Conservation (phyloP, 2,329 filamentous ascomycete species). For the Pyrenophora graminea region DNA sequence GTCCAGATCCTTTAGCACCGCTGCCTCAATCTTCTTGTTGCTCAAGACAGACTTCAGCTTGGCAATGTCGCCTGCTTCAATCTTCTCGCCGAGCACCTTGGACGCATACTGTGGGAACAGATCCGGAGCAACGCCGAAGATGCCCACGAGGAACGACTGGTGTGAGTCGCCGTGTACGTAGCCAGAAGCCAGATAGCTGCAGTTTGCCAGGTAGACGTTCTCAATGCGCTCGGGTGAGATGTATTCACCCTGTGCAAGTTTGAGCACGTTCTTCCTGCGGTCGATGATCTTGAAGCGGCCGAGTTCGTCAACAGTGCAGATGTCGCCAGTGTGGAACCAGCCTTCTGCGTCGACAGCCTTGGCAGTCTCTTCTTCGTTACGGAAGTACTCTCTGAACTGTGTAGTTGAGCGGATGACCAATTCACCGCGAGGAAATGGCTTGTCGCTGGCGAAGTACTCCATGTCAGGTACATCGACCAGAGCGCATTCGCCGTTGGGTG, state of each 20-base stretch:
- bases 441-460: slow-evolving; percentile 87
- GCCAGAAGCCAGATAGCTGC: slow-evolving; percentile 74
- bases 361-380: slow-evolving; percentile 83
- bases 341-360: slow-evolving; percentile 84
- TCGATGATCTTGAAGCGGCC: slow-evolving; percentile 94
- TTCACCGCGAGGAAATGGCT: slow-evolving; percentile 88
- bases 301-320: slow-evolving; percentile 79
- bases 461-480: slow-evolving; percentile 87
- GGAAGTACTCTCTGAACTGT: slow-evolving; percentile 86
- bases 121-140: slow-evolving; percentile 87
- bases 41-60: slow-evolving; percentile 69
- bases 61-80: slow-evolving; percentile 66
- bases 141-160: slow-evolving; percentile 78
- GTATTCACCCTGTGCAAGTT: slow-evolving; percentile 96
- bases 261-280: slow-evolving; percentile 98
- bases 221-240: slow-evolving; percentile 96
- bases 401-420: slow-evolving; percentile 79
- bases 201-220: slow-evolving; percentile 86
- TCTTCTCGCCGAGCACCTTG: slow-evolving; percentile 71
- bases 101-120: slow-evolving; percentile 80
- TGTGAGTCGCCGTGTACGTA: slow-evolving; percentile 90
- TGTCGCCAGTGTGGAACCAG: slow-evolving; percentile 97
- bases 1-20: slow-evolving; percentile 78
- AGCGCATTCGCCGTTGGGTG: slow-evolving; percentile 72
- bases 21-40: slow-evolving; percentile 72